These are phyloP conservation scores for Metarhizium guizhouense DNA, from an alignment of 2,329 filamentous ascomycete species.

Conservation along the genomic window DNA sequence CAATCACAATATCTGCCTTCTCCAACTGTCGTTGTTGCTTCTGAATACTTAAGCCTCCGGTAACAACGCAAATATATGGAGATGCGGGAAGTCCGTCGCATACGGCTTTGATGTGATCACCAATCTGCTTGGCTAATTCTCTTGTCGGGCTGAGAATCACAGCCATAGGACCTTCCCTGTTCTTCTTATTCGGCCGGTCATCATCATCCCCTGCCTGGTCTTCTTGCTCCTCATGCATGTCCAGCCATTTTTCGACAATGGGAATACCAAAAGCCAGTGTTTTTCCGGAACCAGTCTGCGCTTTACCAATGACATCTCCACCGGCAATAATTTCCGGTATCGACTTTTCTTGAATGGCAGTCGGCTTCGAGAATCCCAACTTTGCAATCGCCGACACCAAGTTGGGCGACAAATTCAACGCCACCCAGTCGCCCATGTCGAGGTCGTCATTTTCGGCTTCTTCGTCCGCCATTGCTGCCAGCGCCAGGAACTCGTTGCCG, in stretches of 20 bases:
- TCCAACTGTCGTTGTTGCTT: slow-evolving; percentile 84
- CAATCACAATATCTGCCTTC: slow-evolving; percentile 85
- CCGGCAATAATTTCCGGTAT: slow-evolving; percentile 79
- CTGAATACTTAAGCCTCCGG: slow-evolving; percentile 84
- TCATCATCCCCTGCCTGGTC: slow-evolving; percentile 15
- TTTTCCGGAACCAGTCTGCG: slow-evolving; percentile 92
- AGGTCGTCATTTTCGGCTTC: slow-evolving; percentile 50
- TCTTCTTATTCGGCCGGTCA: slow-evolving; percentile 5
- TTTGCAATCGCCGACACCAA: slow-evolving; percentile 67
- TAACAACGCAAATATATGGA: slow-evolving; percentile 77
- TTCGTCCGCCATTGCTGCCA: slow-evolving; percentile 42
- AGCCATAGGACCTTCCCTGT: slow-evolving; percentile 51
- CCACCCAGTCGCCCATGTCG: slow-evolving; percentile 69
- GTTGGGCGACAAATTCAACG: slow-evolving; percentile 62
- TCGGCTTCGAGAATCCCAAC: slow-evolving; percentile 73
- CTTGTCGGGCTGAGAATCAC: slow-evolving; percentile 84
- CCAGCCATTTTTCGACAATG: slow-evolving; percentile 76
- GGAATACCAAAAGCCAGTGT: slow-evolving; percentile 92
- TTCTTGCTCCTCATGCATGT: slow-evolving; percentile 28
- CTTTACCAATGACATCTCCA: slow-evolving; percentile 90
- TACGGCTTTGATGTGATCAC: slow-evolving; percentile 70
- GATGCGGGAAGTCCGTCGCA: slow-evolving; percentile 52
- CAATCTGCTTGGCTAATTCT: slow-evolving; percentile 87
- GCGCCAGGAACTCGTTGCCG: slow-evolving; percentile 42
- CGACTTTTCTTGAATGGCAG: slow-evolving; percentile 66